Conservation (phyloP, 179 eudicot genomes). For the Heliamphora pulchella region DNA sequence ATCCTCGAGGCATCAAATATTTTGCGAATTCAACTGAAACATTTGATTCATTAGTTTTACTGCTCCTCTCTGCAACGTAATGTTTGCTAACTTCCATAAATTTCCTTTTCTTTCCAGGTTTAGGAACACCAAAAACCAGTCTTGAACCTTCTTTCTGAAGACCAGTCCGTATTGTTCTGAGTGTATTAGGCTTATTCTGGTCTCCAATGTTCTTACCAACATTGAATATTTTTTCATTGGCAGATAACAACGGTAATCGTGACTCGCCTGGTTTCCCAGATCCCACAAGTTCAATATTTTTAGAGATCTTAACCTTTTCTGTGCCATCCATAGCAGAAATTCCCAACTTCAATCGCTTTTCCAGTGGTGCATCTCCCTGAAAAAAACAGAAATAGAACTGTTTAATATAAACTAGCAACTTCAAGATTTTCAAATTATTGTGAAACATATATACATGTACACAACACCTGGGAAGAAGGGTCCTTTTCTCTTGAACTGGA, state of each 20-base stretch:
- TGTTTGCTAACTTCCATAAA: constrained; percentile 98
- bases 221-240: constrained; percentile 54
- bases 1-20: constrained; percentile 49
- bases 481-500: constrained; percentile 31
- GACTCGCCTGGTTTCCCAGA: constrained; percentile 36
- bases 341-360: constrained; percentile 64
- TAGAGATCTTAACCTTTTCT: constrained; percentile 34
- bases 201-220: constrained; percentile 49
- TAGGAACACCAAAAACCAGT: constrained; percentile 89
- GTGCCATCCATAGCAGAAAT: constrained; percentile 27
- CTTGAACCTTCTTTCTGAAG: constrained; percentile 69
- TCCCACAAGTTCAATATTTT: constrained; percentile 26
- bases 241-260: constrained; percentile 40
- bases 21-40: constrained; percentile 48
- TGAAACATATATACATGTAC: not conserved
- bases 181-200: constrained; percentile 39
- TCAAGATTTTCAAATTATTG: not conserved
- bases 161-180: constrained; percentile 54
- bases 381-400: constrained; percentile 12
- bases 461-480: constrained; percentile 31
- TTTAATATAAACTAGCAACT: not conserved
- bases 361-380: constrained; percentile 76
- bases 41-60: constrained; percentile 38
- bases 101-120: constrained; percentile 86
- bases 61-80: constrained; percentile 45